Conservation (phyloP, 1,139 yeast species). For the Suzukiozyma palmioleophila region DNA sequence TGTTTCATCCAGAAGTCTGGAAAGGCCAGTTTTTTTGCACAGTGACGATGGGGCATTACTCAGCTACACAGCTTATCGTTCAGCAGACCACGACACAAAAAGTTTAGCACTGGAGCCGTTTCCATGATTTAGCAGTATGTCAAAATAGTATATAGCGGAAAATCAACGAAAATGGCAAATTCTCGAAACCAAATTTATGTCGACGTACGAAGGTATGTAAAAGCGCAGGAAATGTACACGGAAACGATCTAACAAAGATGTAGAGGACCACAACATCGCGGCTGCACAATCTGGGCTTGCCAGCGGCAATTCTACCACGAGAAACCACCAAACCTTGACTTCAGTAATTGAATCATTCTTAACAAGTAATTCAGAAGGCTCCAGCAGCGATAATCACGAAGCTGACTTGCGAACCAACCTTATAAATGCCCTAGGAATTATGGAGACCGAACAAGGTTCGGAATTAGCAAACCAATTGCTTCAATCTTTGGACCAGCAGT, state of each 20-base stretch:
- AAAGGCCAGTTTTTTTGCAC: no score
- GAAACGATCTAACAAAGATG: constrained; percentile 15
- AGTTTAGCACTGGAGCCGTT: no score
- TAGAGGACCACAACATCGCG: constrained; percentile 15
- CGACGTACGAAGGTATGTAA: constrained; percentile 42
- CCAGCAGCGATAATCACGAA: constrained; percentile 10
- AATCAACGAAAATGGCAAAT: constrained; percentile 1
- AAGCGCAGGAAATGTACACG: background rate
- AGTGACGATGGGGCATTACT: no score
- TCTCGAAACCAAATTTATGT: constrained; percentile 17
- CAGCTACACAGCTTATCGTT: no score
- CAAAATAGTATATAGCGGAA: no score
- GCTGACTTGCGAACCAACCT: constrained; percentile 15
- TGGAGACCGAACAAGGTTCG: constrained; percentile 31
- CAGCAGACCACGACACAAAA: no score
- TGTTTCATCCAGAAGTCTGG: no score
- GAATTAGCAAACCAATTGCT: constrained; percentile 11
- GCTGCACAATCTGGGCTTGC: background rate
- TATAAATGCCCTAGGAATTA: constrained; percentile 27
- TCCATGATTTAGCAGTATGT: no score
- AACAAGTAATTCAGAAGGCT: constrained; percentile 12
- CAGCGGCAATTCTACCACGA: constrained; percentile 7
- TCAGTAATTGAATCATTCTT: constrained; percentile 34
- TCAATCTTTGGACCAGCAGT: constrained; percentile 24
- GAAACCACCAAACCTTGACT: constrained; percentile 35